These are phyloP conservation scores for Keithomyces neogunnii DNA, from an alignment of 2,329 filamentous ascomycete genomes.

Conservation along the genomic window DNA sequence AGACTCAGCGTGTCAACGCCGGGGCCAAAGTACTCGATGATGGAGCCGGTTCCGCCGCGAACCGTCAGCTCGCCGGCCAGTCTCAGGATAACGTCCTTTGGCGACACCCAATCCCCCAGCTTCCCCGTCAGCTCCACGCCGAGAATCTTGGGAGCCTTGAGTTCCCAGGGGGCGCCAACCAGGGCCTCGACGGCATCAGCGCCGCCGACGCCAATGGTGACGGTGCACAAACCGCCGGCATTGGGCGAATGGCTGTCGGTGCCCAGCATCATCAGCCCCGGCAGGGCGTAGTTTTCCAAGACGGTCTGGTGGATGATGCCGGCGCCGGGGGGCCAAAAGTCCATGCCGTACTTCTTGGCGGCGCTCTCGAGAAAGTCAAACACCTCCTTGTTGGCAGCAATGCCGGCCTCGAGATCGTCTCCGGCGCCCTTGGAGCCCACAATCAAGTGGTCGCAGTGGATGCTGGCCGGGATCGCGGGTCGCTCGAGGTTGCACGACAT, in stretches of 20 bases:
- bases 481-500: slow-evolving; percentile 89
- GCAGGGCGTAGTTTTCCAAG: slow-evolving; percentile 94
- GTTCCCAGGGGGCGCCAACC: slow-evolving; percentile 93
- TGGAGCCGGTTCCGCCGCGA: slow-evolving; percentile 83
- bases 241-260: slow-evolving; percentile 98
- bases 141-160: slow-evolving; percentile 87
- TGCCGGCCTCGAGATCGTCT: slow-evolving; percentile 74
- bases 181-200: slow-evolving; percentile 96
- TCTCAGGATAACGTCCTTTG: slow-evolving; percentile 90
- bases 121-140: slow-evolving; percentile 78
- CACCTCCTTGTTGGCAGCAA: slow-evolving; percentile 89
- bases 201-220: slow-evolving; percentile 94
- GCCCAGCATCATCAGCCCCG: slow-evolving; percentile 96
- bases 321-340: slow-evolving; percentile 90
- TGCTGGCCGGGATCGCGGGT: slow-evolving; percentile 91
- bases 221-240: slow-evolving; percentile 85
- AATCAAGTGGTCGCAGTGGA: slow-evolving; percentile 99
- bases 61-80: slow-evolving; percentile 88
- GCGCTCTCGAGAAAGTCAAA: slow-evolving; percentile 96
- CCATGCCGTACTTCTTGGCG: slow-evolving; percentile 82
- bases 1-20: slow-evolving; percentile 83
- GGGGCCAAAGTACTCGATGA: slow-evolving; percentile 89
- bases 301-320: slow-evolving; percentile 98
- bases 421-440: slow-evolving; percentile 88
- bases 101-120: slow-evolving; percentile 83